Evolutionary conservation across 306 rosid species (phyloP).

Genomic region (Cucumis cinereus): DNA sequence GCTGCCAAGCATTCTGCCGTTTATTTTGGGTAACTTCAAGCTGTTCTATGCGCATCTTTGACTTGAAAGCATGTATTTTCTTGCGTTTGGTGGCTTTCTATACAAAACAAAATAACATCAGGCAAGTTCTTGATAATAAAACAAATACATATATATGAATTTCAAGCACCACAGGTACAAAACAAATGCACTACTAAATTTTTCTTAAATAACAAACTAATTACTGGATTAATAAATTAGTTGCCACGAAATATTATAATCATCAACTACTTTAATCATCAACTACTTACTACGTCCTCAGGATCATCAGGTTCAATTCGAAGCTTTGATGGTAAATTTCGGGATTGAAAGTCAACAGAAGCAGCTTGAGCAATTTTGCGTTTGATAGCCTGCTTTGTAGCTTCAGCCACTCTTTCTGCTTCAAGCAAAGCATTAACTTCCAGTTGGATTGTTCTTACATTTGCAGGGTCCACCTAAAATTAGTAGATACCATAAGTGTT

Average conservation of each 20-base stretch:
- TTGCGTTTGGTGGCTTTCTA: conserved; percentile 84
- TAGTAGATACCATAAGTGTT: conserved; percentile 1
- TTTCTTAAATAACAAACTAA: not conserved
- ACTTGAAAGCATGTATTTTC: conserved; percentile 95
- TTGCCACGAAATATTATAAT: not conserved
- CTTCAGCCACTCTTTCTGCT: conserved; percentile 94
- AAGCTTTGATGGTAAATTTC: conserved; percentile 79
- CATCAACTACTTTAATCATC: conserved; percentile 8
- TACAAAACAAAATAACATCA: conserved; percentile 18
- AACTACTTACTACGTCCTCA: conserved; percentile 77
- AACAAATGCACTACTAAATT: not conserved
- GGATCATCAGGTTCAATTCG: conserved; percentile 89
- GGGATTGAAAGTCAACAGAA: conserved; percentile 66
- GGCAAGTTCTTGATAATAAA: not conserved
- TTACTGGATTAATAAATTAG: not conserved
- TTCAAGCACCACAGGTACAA: not conserved
- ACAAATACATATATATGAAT: not conserved
- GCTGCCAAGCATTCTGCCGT: conserved; percentile 99
- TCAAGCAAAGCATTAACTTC: conserved; percentile 66
- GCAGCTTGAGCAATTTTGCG: conserved; percentile 91
- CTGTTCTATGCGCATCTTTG: conserved; percentile 92
- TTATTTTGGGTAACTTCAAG: conserved; percentile 95
- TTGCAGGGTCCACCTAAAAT: conserved; percentile 89
- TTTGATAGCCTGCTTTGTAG: conserved; percentile 89
- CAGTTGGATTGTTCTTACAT: conserved; percentile 64